These are phyloP conservation scores for Camelina hispida DNA, from an alignment of 345 rosid genomes.

Conservation along the genomic window DNA sequence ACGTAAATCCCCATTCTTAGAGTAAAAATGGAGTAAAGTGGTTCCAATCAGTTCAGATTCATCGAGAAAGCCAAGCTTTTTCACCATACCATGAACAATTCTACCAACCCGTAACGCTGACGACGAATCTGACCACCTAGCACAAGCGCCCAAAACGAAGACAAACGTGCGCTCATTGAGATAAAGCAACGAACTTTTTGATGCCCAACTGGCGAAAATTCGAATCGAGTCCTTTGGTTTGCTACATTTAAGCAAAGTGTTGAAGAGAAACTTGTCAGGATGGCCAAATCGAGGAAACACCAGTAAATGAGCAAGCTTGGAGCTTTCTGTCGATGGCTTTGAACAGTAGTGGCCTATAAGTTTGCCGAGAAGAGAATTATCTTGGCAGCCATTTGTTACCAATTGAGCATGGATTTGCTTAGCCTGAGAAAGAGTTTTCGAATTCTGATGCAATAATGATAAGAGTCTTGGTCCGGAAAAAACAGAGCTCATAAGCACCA, in stretches of 20 bases:
- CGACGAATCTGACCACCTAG: slow-evolving; percentile 52
- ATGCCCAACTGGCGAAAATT: slow-evolving; percentile 55
- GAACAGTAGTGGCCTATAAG: slow-evolving; percentile 56
- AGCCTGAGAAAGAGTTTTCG: slow-evolving; percentile 39
- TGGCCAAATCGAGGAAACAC: slow-evolving; percentile 44
- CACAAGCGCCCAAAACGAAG: slow-evolving; percentile 69
- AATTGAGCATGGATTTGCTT: slow-evolving; percentile 67
- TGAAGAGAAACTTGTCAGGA: slow-evolving; percentile 62
- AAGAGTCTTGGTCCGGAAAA: slow-evolving; percentile 19
- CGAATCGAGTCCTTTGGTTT: slow-evolving; percentile 53
- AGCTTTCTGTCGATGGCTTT: slow-evolving; percentile 41
- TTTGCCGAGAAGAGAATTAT: slow-evolving; percentile 50
- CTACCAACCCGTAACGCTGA: slow-evolving; percentile 52
- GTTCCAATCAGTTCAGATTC: slow-evolving; percentile 53
- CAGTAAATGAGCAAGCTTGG: slow-evolving; percentile 47
- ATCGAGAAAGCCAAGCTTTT: slow-evolving; percentile 49
- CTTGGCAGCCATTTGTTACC: slow-evolving; percentile 47
- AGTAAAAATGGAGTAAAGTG: slow-evolving; percentile 62
- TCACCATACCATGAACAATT: slow-evolving; percentile 49
- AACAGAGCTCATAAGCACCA: slow-evolving; percentile 35
- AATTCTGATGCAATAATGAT: slow-evolving; percentile 30
- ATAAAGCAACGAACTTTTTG: slow-evolving; percentile 37
- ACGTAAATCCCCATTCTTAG: slow-evolving; percentile 47
- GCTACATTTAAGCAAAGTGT: slow-evolving; percentile 64
- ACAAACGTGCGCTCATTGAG: slow-evolving; percentile 54